A percentile compares a stretch with the other conserved stretches of the same genome.
phyloP scores from a whole-genome alignment of 2,329 filamentous ascomycete species.

The Ophiostoma sp. region DNA sequence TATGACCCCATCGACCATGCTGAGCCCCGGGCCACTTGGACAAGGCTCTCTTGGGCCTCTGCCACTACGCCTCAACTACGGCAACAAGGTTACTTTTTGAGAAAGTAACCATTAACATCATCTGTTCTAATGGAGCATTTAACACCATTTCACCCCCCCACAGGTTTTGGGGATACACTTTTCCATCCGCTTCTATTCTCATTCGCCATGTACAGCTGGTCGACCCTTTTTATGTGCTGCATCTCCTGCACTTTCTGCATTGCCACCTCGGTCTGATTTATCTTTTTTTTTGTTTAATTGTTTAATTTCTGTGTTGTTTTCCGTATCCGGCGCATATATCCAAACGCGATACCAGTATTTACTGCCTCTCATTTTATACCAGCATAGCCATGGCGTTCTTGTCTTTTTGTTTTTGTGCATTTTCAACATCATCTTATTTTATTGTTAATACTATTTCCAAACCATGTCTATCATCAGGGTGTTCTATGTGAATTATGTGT shows the following conservation, averaged over 20 bases:
- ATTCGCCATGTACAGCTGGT: not conserved
- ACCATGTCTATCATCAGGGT: not conserved
- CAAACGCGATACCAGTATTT: conserved; percentile 4
- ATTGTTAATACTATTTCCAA: not conserved
- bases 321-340: not conserved
- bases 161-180: not conserved
- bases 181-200: not conserved
- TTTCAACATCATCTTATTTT: not conserved
- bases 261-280: not conserved
- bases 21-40: conserved; percentile 28
- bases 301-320: not conserved
- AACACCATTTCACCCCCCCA: not conserved
- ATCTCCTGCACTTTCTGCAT: not conserved
- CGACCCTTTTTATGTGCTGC: not conserved
- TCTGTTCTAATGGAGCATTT: not conserved
- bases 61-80: conserved; percentile 33
- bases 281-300: not conserved
- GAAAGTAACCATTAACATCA: too few species aligned
- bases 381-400: conserved; percentile 12
- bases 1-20: conserved; percentile 32
- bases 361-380: conserved; percentile 10
- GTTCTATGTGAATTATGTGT: not conserved
- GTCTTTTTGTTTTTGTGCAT: not conserved
- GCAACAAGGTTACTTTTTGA: conserved; percentile 32
- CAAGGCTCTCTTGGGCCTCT: conserved; percentile 28